Base-by-base conservation (phyloP, 345 rosid genomes). In the Viola odorata region DNA sequence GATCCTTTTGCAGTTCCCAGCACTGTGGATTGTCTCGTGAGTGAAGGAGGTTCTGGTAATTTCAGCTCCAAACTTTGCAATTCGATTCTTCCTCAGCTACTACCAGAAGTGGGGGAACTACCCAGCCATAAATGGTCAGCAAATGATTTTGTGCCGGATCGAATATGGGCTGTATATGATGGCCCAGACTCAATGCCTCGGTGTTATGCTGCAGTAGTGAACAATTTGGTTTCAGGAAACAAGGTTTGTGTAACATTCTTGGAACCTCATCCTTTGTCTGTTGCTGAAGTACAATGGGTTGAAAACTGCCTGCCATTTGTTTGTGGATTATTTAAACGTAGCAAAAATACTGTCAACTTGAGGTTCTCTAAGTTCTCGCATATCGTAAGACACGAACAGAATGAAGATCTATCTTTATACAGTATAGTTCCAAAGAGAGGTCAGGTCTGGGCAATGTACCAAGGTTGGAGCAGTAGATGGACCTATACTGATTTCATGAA, bases 401-500 rank as follows among this genome's bases (percentile, higher is more conserved):
- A 39, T 50, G 1, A 17, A n/a, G 12, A 60, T 52, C 6, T 44
- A 40, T 41, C 66, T 11, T 44, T 55, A 50, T 64, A 73, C 44
- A 17, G 13, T 16, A 68, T 63, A 40, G 59, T 48, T 63, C 77
- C 66, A 6, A 51, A 8, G 7, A 59, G 64, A 54, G 69, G 73
- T 49, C 69, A 73, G n/a, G 17, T 64, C 1, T 73, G 77, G 77
- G 73, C 77, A 0, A 63, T 60, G 63, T 63, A 57, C 42, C 58
- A 36, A 36, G 45, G 50, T 11, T 63, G 66, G 73, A 63, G 44
- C 38, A 2, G 14, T 5, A 55, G 49, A 37, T 63, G 69, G 77
- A 48, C 37, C 38, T 16, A 3, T 8, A 12, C 38, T 4, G 53
- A 65, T 23, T 42, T 15, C 16, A 23, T 38, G 15, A 60, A 15